Evolutionary conservation across 495 filamentous ascomycete genomes (phyloP), one percentile per base, ranked within the genome.

Genomic region (Neurospora sp.): DNA sequence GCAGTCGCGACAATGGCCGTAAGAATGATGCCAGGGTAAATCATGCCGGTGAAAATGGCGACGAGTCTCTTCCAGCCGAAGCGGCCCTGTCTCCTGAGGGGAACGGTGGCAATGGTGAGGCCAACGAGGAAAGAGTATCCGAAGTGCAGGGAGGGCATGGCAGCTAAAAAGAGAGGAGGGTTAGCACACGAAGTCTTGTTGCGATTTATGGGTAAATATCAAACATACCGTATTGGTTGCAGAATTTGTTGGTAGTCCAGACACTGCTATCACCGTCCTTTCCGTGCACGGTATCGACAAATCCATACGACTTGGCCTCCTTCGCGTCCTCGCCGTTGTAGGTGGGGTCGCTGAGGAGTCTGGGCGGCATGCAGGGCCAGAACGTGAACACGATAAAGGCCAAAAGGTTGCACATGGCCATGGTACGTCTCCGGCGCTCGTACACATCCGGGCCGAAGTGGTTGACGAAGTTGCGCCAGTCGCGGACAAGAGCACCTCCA

Each of bases 321-420:
- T 69, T 69, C 2, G 79, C 79, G 39, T 75, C 18, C 69, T 73
- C 74, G 31, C 79, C 79, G 9, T 35, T 74, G 68, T 80, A 80
- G 18, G 45, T 84, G 83, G 68, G 87, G 81, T 39, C 85, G 86
- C 79, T 79, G 44, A 94, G 83, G 71, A 94, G 81, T 14, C 92
- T 86, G 27, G 92, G 92, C 1, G 92, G 92, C 92, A 94, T 94
- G 81, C 91, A 93, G 3, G 90, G 92, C 89, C 91, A 94, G 31
- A 90, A 76, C 0, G 90, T 92, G 80, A 94, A 94, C 27, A 94
- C 84, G 70, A 93, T 85, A 79, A 94, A 94, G 16, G 92, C 92
- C 65, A 93, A 80, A 18, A 94, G 84, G 75, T 94, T 93, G 82
- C 90, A 92, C 39, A 92, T 83, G 38, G 90, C 90, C 82, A 94